Percentiles rank a stretch among this genome's conserved stretches.
phyloP scores from a whole-genome alignment of 2,329 filamentous ascomycete genomes.

The Eutypella sp. region DNA sequence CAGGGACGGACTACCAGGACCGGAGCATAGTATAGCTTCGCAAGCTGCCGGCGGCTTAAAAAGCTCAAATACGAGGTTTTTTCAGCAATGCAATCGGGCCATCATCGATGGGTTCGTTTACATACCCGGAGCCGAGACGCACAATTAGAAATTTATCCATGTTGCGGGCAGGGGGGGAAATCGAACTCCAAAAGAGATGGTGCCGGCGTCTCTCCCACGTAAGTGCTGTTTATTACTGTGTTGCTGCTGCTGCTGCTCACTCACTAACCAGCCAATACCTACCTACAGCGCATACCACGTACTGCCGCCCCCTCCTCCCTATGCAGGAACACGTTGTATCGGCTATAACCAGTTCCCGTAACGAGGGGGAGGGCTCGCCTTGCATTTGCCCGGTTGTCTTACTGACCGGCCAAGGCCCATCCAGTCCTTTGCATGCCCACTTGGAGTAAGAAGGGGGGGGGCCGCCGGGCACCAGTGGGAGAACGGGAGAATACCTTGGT shows the following conservation, averaged over 20 bases:
- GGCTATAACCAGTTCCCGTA: neutral
- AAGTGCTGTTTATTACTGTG: neutral
- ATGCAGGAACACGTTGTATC: conserved; percentile 1
- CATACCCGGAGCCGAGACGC: neutral
- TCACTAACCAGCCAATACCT: neutral
- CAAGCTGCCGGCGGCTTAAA: conserved; percentile 1
- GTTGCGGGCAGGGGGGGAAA: neutral
- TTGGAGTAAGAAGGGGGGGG: neutral
- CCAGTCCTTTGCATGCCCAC: neutral
- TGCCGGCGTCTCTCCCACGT: neutral
- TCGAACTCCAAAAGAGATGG: neutral
- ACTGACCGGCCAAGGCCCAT: neutral
- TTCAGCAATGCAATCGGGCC: no score
- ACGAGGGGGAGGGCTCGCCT: neutral
- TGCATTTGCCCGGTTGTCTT: neutral
- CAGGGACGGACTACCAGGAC: no score
- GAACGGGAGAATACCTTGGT: neutral
- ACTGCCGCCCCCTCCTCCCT: neutral
- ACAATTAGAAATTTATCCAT: neutral
- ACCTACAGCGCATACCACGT: neutral
- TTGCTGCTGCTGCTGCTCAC: neutral
- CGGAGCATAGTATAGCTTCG: neutral
- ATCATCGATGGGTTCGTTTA: neutral
- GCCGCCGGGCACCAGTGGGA: neutral
- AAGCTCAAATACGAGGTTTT: conserved; percentile 3